Evolutionary conservation across 306 rosid genomes (phyloP).

Genomic region (Pueraria montana): DNA sequence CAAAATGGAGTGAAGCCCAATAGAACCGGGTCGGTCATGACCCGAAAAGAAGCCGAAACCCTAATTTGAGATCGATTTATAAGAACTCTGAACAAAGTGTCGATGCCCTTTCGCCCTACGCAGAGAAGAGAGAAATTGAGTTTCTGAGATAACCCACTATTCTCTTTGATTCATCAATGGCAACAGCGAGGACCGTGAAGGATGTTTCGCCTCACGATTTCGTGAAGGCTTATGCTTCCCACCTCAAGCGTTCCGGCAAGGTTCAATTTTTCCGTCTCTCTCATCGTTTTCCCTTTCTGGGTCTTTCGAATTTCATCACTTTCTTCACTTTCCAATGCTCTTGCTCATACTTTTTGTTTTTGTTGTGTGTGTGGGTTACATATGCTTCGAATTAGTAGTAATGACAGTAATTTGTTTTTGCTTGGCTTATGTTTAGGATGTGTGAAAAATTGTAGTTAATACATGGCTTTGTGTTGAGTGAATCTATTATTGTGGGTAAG

Average conservation of each 20-base stretch:
- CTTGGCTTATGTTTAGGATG: background rate
- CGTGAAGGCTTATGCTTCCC: slow-evolving; percentile 80
- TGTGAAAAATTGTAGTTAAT: background rate
- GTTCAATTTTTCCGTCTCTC: slow-evolving; percentile 32
- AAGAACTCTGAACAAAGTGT: background rate
- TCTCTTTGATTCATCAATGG: slow-evolving; percentile 41
- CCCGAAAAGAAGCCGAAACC: slow-evolving; percentile 24
- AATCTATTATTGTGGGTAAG: background rate
- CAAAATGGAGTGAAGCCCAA: background rate
- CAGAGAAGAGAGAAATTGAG: background rate
- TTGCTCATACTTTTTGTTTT: background rate
- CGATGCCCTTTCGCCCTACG: background rate
- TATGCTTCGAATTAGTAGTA: background rate
- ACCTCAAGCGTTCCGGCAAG: slow-evolving; percentile 76
- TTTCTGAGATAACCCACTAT: background rate
- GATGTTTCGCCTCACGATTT: slow-evolving; percentile 83
- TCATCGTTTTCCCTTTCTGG: background rate
- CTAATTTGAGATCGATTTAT: slow-evolving; percentile 26
- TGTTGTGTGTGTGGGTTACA: background rate
- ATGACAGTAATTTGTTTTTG: background rate
- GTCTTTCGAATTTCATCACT: background rate
- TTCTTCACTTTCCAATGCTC: background rate
- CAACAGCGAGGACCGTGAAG: slow-evolving; percentile 67
- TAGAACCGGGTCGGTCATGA: background rate
- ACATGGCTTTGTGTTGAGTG: background rate